These are phyloP conservation scores for Fusarium albosuccineum DNA, from an alignment of 2,329 filamentous ascomycete genomes.

Conservation along the genomic window DNA sequence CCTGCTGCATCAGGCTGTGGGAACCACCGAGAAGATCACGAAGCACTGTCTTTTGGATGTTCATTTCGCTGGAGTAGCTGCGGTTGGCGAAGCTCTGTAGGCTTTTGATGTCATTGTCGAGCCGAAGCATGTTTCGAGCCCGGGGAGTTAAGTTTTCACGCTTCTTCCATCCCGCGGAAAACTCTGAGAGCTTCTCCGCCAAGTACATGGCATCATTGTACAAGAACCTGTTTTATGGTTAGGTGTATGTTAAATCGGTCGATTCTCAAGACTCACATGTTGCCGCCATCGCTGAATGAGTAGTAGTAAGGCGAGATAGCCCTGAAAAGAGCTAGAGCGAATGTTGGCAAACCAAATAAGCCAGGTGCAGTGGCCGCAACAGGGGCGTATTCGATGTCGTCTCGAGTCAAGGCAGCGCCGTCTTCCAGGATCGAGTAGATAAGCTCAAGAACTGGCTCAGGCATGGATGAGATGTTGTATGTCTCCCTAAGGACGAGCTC, in stretches of 20 bases:
- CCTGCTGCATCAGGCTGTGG: slow-evolving; percentile 71
- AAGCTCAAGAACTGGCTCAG: slow-evolving; percentile 79
- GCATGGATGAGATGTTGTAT: slow-evolving; percentile 90
- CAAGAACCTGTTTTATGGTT: slow-evolving; percentile 62
- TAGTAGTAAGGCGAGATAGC: slow-evolving; percentile 83
- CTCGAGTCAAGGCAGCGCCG: slow-evolving; percentile 70
- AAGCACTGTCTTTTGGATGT: slow-evolving; percentile 71
- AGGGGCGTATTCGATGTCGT: slow-evolving; percentile 64
- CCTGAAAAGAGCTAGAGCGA: slow-evolving; percentile 82
- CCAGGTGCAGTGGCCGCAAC: slow-evolving; percentile 77
- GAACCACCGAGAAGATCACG: slow-evolving; percentile 71
- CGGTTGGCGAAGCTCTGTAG: slow-evolving; percentile 72
- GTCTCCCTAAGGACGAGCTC: slow-evolving; percentile 86
- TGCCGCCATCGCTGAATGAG: slow-evolving; percentile 69
- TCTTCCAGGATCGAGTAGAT: slow-evolving; percentile 73
- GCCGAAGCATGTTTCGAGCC: slow-evolving; percentile 66
- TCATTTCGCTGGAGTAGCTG: slow-evolving; percentile 72
- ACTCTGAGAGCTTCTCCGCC: slow-evolving; percentile 66
- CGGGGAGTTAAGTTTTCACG: slow-evolving; percentile 65
- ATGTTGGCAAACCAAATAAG: slow-evolving; percentile 78
- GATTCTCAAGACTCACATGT: slow-evolving; percentile 64
- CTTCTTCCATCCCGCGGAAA: slow-evolving; percentile 64
- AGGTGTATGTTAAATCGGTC: not conserved
- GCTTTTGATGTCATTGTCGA: slow-evolving; percentile 71
- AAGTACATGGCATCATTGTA: slow-evolving; percentile 78